Evolutionary conservation across 306 rosid species (phyloP), one percentile per base, ranked within the genome.

Genomic region (Bauhinia variegata): DNA sequence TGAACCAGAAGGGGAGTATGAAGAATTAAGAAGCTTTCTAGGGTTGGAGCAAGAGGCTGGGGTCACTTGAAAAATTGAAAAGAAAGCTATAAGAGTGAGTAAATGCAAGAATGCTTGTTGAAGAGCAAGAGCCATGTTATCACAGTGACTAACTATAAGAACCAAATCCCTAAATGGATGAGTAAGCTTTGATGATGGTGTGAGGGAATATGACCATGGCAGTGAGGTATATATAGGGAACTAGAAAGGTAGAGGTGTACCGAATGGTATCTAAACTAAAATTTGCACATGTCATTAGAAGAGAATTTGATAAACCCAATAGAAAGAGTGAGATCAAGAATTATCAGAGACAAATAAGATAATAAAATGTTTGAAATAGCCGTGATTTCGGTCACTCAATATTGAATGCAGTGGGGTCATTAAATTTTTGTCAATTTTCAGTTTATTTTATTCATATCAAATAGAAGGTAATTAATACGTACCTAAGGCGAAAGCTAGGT

Each of bases 1-100:
- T 3, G 74, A 56, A 10, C 52, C 32, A 3, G 77, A 59, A 42
- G 47, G n/a, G n/a, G n/a, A n/a, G n/a, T n/a, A n/a, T n/a, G n/a
- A n/a, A n/a, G n/a, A n/a, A n/a, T n/a, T 67, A 30, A 78, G 70
- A 60, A 76, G 14, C 67, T 73, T 81, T 58, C 73, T 81, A 6
- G 77, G 84, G 15, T 81, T 60, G 51, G 78, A 19, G 70, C 86
- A 60, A 63, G 36, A 58, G 28, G 67, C 54, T 50, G 78, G 82
- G 78, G 44, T 78, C 19, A 34, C 42, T 13, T 63, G 55, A 51
- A 81, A 77, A 30, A 67, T 14, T 14, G 67, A 46, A 31, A 81
- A 30, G 42, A 70, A 47, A 46, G 30, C 68, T 33, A 65, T 0
- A 30, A 67, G 51, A 59, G 49, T 52, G 36, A 68, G 47, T 7